These are phyloP conservation scores for Oryza glaberrima DNA, from an alignment of 176 grass and related monocot species.

Conservation along the genomic window DNA sequence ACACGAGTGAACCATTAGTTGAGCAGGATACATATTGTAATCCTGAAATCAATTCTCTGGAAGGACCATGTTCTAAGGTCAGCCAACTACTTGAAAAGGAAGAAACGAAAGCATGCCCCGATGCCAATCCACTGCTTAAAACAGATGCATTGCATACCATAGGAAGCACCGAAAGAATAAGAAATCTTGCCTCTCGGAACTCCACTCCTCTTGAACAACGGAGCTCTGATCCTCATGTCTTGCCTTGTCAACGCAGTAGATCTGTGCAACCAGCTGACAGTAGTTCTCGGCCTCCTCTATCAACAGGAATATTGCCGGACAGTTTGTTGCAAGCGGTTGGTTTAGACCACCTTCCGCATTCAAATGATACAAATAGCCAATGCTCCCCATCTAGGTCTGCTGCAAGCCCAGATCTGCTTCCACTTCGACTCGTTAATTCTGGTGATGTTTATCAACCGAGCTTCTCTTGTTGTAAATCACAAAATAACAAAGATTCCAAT, in stretches of 20 bases:
- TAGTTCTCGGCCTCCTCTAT: constrained; percentile 28
- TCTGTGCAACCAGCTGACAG: constrained; percentile 40
- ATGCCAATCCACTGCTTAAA: constrained; percentile 19
- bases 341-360: constrained; percentile 12
- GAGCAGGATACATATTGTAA: background rate
- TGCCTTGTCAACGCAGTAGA: constrained; percentile 12
- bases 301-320: constrained; percentile 15
- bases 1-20: constrained; percentile 6
- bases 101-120: background rate
- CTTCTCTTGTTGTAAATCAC: constrained; percentile 32
- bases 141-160: constrained; percentile 18
- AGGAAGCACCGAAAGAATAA: constrained; percentile 27
- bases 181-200: background rate
- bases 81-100: constrained; percentile 25
- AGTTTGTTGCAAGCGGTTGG: constrained; percentile 26
- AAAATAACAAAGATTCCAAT: constrained; percentile 42
- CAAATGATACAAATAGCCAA: constrained; percentile 34
- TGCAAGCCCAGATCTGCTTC: constrained; percentile 33
- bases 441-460: constrained; percentile 36
- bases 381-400: constrained; percentile 25
- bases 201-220: constrained; percentile 25
- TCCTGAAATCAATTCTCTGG: constrained; percentile 22
- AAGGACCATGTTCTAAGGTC: constrained; percentile 27
- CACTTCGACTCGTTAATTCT: constrained; percentile 23
- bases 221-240: constrained; percentile 29